A percentile compares a stretch with the other conserved stretches of the same genome.
Conservation (phyloP, 2,329 filamentous ascomycete species). For the Ceratocystis variospora region DNA sequence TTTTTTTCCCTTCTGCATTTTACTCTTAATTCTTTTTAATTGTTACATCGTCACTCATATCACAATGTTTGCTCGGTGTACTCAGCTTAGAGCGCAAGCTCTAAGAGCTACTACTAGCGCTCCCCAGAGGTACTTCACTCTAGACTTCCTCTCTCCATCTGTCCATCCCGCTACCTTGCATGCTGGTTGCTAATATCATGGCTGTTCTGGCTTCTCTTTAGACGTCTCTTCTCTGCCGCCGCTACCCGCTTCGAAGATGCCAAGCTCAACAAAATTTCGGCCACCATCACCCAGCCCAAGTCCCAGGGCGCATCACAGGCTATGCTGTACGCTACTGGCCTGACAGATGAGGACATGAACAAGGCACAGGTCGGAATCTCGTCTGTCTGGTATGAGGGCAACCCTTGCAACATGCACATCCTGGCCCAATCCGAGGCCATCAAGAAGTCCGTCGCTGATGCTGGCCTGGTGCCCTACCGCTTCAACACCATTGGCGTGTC, state of each 20-base stretch:
- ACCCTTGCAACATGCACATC: slow-evolving; percentile 98
- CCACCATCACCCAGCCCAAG: slow-evolving; percentile 85
- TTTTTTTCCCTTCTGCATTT: background rate
- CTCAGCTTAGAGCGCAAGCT: slow-evolving; percentile 21
- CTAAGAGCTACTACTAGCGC: slow-evolving; percentile 19
- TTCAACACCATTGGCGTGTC: slow-evolving; percentile 99
- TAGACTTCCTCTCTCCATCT: background rate
- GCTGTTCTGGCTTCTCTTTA: slow-evolving; percentile 21
- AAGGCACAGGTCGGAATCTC: slow-evolving; percentile 97
- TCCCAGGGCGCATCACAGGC: slow-evolving; percentile 96
- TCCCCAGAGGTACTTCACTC: slow-evolving; percentile 15
- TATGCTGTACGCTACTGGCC: slow-evolving; percentile 93
- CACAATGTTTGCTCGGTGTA: slow-evolving; percentile 21
- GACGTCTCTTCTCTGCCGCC: slow-evolving; percentile 40
- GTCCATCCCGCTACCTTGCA: background rate
- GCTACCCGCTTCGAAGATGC: slow-evolving; percentile 30
- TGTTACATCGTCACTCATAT: slow-evolving; percentile 13
- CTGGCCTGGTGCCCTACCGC: slow-evolving; percentile 80
- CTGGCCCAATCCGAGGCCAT: slow-evolving; percentile 75
- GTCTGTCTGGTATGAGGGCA: slow-evolving; percentile 94
- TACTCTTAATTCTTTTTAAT: slow-evolving; percentile 1
- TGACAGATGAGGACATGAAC: slow-evolving; percentile 75
- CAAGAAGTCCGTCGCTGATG: slow-evolving; percentile 45
- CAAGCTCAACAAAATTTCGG: slow-evolving; percentile 70
- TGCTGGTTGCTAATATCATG: slow-evolving; percentile 14